Base-by-base conservation (phyloP, 192 early-diverging fungal genomes). In the Jimgerdemannia lactiflua region DNA sequence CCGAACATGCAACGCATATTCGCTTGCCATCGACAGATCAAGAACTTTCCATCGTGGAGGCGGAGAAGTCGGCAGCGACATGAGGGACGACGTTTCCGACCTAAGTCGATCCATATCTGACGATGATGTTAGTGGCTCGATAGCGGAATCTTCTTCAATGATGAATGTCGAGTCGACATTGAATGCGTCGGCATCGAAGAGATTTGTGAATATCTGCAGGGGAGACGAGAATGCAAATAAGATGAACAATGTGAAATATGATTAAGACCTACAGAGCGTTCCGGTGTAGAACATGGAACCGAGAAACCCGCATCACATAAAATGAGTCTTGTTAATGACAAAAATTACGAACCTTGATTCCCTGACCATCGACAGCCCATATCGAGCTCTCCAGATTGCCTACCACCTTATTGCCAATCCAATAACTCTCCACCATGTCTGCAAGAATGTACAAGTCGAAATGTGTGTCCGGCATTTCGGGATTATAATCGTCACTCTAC, bases 351-450 rank as follows among this genome's bases (percentile, higher is more conserved):
- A 94, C 87, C 84, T 88, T 92, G 14, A 91, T 79, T 17, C 89
- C 86, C 44, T 76, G 76, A 49, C 89, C 90, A 81, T 94, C 87
- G 64, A 90, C 87, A 17, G 84, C 85, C 92, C 94, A 95, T 65
- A 95, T 75, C 3, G 93, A 91, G 70, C 83, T 89, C 39, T 80
- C 78, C 10, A 92, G 73, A 43, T 84, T 86, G 59, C 82, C 84
- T n/a, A 89, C 64, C 19, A 85, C 82, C 49, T 85, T 84, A 14
- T 83, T 80, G 0, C 89, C 87, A 39, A 92, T 85, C 92, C 93
- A 95, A 79, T 92, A 94, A 78, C 86, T 91, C 76, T 95, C 94
- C 11, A 92, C 80, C 59, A 87, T 86, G 20, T 90, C 86, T 6
- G 86, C 75, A 20, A 95, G 69, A 42, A 79, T 74, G 17, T 86